Evolutionary conservation across 768 basidiomycete genomes (phyloP).

Genomic region (Gloeostereum incarnatum): DNA sequence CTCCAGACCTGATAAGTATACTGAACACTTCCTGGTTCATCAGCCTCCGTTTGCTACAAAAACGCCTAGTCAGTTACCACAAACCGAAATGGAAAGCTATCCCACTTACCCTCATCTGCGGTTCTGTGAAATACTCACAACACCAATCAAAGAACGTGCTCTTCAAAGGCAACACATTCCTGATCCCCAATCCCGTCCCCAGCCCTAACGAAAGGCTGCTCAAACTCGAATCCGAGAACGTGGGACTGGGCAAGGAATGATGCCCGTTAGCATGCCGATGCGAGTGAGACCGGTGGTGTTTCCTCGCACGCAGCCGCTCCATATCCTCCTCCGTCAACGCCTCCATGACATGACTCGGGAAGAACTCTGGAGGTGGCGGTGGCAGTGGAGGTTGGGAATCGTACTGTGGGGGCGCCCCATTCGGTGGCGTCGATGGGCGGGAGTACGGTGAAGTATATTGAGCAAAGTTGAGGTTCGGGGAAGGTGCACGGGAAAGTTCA

Average conservation of each 20-base stretch:
- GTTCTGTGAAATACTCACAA: conserved; percentile 94
- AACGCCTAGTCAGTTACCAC: conserved; percentile 7
- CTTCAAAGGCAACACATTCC: conserved; percentile 83
- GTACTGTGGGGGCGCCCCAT: conserved; percentile 5
- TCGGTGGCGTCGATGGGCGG: conserved; percentile 34
- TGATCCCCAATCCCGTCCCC: conserved; percentile 72
- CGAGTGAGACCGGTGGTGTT: conserved; percentile 26
- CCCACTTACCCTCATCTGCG: conserved; percentile 87
- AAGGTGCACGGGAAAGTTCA: conserved; percentile 54
- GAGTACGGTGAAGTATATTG: conserved; percentile 75
- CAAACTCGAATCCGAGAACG: conserved; percentile 68
- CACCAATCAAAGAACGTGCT: conserved; percentile 96
- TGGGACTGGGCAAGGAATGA: conserved; percentile 38
- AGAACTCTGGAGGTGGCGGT: conserved; percentile 30
- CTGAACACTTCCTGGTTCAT: conserved; percentile 89
- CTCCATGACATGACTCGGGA: conserved; percentile 76
- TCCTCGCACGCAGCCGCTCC: conserved; percentile 74
- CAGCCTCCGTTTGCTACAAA: conserved; percentile 80
- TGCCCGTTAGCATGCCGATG: conserved; percentile 25
- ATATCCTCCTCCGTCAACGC: conserved; percentile 91
- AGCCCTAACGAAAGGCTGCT: conserved; percentile 67
- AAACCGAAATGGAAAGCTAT: conserved; percentile 1
- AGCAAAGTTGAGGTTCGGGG: conserved; percentile 70
- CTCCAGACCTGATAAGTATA: conserved; percentile 97
- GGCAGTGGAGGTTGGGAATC: conserved; percentile 10